Conservation (phyloP, 306 rosid genomes). For the Malus orientalis region DNA sequence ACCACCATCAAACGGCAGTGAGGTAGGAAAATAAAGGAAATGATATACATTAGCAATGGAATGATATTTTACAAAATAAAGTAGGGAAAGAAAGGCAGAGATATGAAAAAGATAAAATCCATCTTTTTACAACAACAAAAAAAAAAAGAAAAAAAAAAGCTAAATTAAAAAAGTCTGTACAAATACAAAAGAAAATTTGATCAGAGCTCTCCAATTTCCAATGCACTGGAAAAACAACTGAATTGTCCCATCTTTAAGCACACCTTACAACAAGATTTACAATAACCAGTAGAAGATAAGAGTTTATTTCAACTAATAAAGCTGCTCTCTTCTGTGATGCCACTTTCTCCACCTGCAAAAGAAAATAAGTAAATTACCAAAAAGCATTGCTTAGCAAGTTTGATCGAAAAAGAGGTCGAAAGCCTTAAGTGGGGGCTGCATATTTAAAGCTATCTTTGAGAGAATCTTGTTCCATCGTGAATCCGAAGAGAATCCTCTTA, state of each 20-base stretch:
- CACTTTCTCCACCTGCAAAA: constrained; percentile 88
- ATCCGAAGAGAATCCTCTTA: neutral
- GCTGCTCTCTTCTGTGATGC: constrained; percentile 69
- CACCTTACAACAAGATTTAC: constrained; percentile 9
- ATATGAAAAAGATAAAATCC: constrained; percentile 25
- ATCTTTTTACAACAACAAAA: constrained; percentile 24
- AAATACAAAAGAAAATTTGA: constrained; percentile 10
- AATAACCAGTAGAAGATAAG: constrained; percentile 2
- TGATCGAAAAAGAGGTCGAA: neutral
- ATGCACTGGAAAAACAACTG: constrained; percentile 12
- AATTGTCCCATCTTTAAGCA: constrained; percentile 21
- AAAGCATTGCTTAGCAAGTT: neutral
- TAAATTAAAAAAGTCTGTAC: constrained; percentile 5
- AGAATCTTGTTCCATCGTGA: neutral
- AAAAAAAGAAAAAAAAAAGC: no score
- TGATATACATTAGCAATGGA: neutral
- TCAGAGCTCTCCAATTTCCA: constrained; percentile 9
- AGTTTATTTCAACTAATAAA: constrained; percentile 46
- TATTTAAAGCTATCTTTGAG: neutral
- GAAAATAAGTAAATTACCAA: neutral
- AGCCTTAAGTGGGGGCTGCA: neutral
- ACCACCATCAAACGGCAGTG: neutral
- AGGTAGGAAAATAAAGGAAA: neutral
- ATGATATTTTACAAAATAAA: neutral
- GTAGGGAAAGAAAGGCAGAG: neutral